Percentiles rank a stretch among this genome's conserved stretches.
These are phyloP conservation scores for Penicillium concentricum DNA, from an alignment of 2,329 filamentous ascomycete species.

Conservation along the genomic window DNA sequence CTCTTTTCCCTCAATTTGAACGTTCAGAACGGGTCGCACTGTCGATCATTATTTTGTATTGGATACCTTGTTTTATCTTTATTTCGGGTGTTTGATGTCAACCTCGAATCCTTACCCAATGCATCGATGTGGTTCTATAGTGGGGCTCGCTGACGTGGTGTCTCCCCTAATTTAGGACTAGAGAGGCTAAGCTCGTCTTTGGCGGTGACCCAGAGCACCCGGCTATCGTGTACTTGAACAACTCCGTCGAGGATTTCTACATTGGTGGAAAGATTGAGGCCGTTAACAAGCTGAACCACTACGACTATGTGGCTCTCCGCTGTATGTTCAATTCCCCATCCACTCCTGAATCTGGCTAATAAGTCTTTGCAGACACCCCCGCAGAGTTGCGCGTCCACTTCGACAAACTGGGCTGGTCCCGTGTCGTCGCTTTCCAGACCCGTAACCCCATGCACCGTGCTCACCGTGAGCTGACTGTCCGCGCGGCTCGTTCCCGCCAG, in stretches of 20 bases:
- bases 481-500: conserved; percentile 90
- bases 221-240: conserved; percentile 84
- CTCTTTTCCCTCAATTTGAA: not conserved
- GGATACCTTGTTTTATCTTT: not conserved
- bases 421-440: conserved; percentile 98
- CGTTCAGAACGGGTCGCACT: not conserved
- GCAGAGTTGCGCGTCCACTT: conserved; percentile 94
- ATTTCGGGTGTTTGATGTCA: not conserved
- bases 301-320: conserved; percentile 95
- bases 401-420: conserved; percentile 98
- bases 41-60: conserved; percentile 2
- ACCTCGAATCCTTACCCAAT: conserved; percentile 13
- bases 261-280: conserved; percentile 95
- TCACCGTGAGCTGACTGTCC: conserved; percentile 95
- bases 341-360: conserved; percentile 2
- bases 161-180: conserved; percentile 55
- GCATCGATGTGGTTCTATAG: conserved; percentile 14
- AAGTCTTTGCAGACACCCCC: conserved; percentile 66
- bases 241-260: conserved; percentile 80
- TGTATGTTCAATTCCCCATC: conserved; percentile 57
- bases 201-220: conserved; percentile 90
- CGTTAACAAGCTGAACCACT: conserved; percentile 93
- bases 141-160: conserved; percentile 30
- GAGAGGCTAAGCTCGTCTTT: conserved; percentile 92
- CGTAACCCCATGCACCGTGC: conserved; percentile 99